phyloP scores from a whole-genome alignment of 306 rosid species.

The Dalbergia cultrata region DNA sequence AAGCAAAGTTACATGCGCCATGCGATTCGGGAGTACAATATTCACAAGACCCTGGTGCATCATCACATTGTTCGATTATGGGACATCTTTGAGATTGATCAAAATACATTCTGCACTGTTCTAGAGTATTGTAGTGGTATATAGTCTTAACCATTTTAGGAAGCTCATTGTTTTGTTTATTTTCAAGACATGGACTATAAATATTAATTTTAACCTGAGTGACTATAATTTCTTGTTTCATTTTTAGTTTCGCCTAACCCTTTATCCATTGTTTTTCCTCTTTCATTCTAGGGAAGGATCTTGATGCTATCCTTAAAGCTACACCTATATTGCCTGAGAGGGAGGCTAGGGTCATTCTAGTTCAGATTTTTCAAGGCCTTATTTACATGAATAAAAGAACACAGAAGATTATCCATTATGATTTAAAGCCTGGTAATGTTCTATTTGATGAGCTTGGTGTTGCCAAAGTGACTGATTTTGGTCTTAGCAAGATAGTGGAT shows the following conservation, averaged over 20 bases:
- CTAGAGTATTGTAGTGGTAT: slow-evolving; percentile 97
- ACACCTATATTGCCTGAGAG: slow-evolving; percentile 89
- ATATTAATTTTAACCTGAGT: not conserved
- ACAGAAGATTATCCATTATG: slow-evolving; percentile 95
- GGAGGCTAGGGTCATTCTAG: slow-evolving; percentile 92
- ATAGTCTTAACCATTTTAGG: slow-evolving; percentile 28
- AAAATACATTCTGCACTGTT: slow-evolving; percentile 95
- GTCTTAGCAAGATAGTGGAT: slow-evolving; percentile 99
- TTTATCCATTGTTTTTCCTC: slow-evolving; percentile 21
- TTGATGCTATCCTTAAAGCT: slow-evolving; percentile 94
- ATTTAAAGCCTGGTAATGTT: slow-evolving; percentile 98
- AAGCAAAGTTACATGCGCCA: slow-evolving; percentile 98
- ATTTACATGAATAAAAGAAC: slow-evolving; percentile 92
- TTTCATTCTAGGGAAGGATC: slow-evolving; percentile 86
- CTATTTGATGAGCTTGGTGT: slow-evolving; percentile 92
- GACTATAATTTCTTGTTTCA: not conserved
- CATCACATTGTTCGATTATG: slow-evolving; percentile 95
- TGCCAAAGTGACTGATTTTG: slow-evolving; percentile 99
- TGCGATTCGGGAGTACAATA: slow-evolving; percentile 97
- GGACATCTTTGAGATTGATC: slow-evolving; percentile 99
- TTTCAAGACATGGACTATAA: slow-evolving; percentile 11
- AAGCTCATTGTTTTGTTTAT: slow-evolving; percentile 35
- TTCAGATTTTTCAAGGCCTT: slow-evolving; percentile 96
- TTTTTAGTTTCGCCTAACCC: slow-evolving; percentile 19
- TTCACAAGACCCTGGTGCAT: slow-evolving; percentile 97